Conservation (phyloP, 768 basidiomycete species). For the Suillus cothurnatus region DNA sequence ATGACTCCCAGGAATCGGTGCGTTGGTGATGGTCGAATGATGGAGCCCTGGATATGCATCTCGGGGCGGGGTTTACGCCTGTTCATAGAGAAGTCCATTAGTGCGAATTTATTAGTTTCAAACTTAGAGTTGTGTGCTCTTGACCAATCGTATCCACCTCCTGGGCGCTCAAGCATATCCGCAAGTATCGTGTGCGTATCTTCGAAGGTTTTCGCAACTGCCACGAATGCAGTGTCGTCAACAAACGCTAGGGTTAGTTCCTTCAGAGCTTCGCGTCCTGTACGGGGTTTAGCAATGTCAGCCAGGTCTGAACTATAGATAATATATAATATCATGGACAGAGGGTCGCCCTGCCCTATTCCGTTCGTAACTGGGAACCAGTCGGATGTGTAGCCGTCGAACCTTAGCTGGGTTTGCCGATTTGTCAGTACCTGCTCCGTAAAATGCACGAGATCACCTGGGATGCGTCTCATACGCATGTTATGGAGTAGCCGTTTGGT, state of each 20-base stretch:
- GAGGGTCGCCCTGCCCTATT: not conserved
- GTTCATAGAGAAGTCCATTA: not conserved
- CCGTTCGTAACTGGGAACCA: not conserved
- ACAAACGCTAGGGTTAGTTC: not conserved
- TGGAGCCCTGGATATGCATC: not conserved
- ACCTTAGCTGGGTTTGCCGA: not conserved
- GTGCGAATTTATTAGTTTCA: conserved; percentile 14
- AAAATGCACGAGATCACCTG: no score
- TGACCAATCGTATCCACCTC: conserved; percentile 16
- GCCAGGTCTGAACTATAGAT: not conserved
- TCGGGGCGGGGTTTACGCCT: no score
- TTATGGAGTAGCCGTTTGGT: no score
- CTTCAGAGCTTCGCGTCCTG: accelerated
- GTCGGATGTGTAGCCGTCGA: not conserved
- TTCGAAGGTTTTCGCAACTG: accelerated
- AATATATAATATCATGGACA: not conserved
- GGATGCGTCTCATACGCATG: no score
- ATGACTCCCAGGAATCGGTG: no score
- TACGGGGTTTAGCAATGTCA: accelerated
- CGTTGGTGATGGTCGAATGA: no score
- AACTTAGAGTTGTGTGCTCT: conserved; percentile 19
- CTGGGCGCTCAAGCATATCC: not conserved
- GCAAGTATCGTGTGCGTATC: accelerated
- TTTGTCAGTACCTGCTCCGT: not conserved
- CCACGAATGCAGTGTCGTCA: not conserved